Evolutionary conservation across 495 filamentous ascomycete genomes (phyloP), one percentile per base, ranked within the genome.

Genomic region (Tuber calosporum): DNA sequence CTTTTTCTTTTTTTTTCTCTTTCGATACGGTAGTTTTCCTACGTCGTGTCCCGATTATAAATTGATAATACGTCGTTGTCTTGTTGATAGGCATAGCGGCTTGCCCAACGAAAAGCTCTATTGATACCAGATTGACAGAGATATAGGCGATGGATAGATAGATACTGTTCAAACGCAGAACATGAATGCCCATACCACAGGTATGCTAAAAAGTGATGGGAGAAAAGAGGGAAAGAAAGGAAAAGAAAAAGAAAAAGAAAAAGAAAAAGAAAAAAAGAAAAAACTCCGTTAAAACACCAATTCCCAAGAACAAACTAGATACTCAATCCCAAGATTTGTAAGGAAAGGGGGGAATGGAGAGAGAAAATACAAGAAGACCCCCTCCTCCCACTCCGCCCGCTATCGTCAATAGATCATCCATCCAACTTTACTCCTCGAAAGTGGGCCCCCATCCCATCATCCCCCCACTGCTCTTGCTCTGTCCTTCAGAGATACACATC

Each of bases 401-500:
- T 8, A n/a, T 9, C 22, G 22, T 53, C n/a, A n/a, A 22, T 8
- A 26, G 22, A 53, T 9, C 22, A 15, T 69, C 45, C 68, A 67
- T n/a, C 7, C 11, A 11, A 9, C 11, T 19, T 40, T 76, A 77
- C 9, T 76, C 68, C 38, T 77, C 75, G n/a, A 67, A 69, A 41
- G 75, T 77, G 1, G 74, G 75, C 15, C 75, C 74, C 75, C 75
- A 77, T 22, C 45, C 69, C 19, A 40, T 66, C 9, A 58, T 9
- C 69, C 45, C 69, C 8, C 17, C 22, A 34, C n/a, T 34, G n/a
- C 30, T 30, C 34, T 70, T 45, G 37, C 69, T 39, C 40, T 26
- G 69, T n/a, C 19, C 39, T 37, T 71, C 26, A 4, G 58, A 68
- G 17, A 76, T 41, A n/a, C 19, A 76, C 40, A 74, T 40, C 11